Evolutionary conservation across 768 basidiomycete genomes (phyloP).

Genomic region (Fibroporia radiculosa): DNA sequence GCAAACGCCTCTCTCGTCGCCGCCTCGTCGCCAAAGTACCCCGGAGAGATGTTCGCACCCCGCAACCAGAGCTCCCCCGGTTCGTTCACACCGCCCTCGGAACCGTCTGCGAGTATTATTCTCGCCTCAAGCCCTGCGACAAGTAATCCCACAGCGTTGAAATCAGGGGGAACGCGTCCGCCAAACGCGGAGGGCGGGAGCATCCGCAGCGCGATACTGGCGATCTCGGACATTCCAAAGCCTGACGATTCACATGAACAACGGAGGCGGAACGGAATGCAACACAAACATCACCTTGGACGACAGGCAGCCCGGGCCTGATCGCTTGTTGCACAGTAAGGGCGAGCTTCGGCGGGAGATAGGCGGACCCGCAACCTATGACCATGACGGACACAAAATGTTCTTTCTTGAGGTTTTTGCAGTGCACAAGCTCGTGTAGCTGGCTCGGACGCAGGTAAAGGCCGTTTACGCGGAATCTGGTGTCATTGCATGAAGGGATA

Average conservation of each 20-base stretch:
- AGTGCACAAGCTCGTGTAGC: conserved; percentile 55
- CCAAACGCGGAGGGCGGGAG: not conserved
- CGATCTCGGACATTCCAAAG: conserved; percentile 40
- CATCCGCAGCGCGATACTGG: conserved; percentile 1
- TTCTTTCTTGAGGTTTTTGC: conserved; percentile 34
- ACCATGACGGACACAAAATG: conserved; percentile 45
- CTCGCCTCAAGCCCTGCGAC: conserved; percentile 57
- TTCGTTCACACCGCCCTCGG: conserved; percentile 45
- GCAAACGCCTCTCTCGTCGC: conserved; percentile 61
- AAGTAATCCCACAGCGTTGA: conserved; percentile 41
- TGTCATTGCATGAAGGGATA: not conserved
- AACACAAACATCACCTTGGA: conserved; percentile 38
- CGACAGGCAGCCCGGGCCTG: not conserved
- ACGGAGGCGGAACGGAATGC: not conserved
- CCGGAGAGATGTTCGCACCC: conserved; percentile 47
- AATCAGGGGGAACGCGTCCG: not conserved
- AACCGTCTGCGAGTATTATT: conserved; percentile 51
- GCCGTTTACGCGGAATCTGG: conserved; percentile 46
- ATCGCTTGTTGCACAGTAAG: conserved; percentile 25
- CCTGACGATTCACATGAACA: conserved; percentile 28
- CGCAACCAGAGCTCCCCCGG: conserved; percentile 59
- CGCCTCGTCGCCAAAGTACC: conserved; percentile 66
- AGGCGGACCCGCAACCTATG: conserved; percentile 53
- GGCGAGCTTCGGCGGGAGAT: conserved; percentile 51
- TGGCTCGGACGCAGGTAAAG: conserved; percentile 53